Conservation (phyloP, 2,329 filamentous ascomycete genomes). For the Colletotrichum musae region DNA sequence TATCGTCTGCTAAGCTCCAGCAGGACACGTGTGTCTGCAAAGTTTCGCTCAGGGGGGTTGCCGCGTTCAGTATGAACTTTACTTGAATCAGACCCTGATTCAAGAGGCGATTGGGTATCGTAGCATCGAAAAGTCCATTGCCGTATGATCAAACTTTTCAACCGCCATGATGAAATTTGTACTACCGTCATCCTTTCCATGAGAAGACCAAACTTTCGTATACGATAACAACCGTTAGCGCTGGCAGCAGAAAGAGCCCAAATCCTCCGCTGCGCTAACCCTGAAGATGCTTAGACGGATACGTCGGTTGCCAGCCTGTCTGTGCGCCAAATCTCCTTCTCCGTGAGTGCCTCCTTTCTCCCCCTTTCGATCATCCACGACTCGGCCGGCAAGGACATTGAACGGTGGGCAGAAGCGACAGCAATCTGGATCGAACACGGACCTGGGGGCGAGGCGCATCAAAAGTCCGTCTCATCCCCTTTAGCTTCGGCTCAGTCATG, state of each 20-base stretch:
- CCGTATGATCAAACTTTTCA: no score
- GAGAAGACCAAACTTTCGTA: no score
- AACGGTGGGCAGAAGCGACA: no score
- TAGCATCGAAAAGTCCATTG: no score
- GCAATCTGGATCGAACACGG: no score
- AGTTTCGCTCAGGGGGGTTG: not conserved
- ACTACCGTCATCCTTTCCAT: no score
- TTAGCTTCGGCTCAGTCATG: not conserved
- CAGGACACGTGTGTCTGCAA: not conserved
- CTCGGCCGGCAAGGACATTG: not conserved
- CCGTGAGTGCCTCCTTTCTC: not conserved
- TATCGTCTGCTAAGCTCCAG: not conserved
- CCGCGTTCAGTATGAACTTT: not conserved
- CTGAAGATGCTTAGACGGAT: not conserved
- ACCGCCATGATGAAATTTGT: no score
- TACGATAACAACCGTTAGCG: no score
- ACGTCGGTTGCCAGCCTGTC: not conserved
- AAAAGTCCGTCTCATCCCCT: not conserved
- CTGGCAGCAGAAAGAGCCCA: not conserved
- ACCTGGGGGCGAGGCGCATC: no score
- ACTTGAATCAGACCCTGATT: not conserved
- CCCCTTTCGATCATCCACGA: not conserved
- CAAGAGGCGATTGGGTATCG: not conserved
- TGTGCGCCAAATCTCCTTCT: not conserved
- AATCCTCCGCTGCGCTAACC: not conserved